Base-by-base conservation (phyloP, 805 yeast genomes). In the Saccharomyces mikatae region DNA sequence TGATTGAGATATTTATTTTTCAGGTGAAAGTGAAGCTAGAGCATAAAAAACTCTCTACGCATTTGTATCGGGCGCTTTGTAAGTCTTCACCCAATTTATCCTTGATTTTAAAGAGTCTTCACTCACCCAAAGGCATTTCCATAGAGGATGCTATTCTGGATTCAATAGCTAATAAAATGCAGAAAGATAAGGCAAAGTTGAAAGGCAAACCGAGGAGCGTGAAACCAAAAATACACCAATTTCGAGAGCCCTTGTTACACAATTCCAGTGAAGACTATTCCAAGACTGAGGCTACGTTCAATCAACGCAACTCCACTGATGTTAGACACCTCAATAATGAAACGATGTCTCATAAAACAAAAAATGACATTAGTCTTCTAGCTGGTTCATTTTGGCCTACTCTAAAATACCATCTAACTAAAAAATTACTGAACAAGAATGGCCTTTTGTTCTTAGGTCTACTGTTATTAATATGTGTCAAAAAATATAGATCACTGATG, bases 1-100 rank as follows among this genome's bases (percentile, higher is more conserved):
- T 53, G 24, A 28, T 46, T 17, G 52, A 53, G 46, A 26, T 29
- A 4, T 49, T 49, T 21, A 49, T 49, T 22, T 21, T 49, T 36
- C 21, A 30, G 17, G 30, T 49, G 17, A 10, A 41, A 17, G 27
- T 49, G 14, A 27, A 41, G 22, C 17, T 49, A 9, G 17, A 41
- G 9, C 22, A 27, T 8, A 49, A 49, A 6, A n/a, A 27, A 2
- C 9, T 3, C 14, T 32, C 44, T 13, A 6, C 28, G 8, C 22
- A 46, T 8, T n/a, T 53, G 21, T 53, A 50, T 14, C 17, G 26
- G 17, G 21, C 27, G 9, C 26, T 53, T n/a, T 46, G 48, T 27
- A 36, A 41, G 1, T 17, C 48, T 24, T 22, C 36, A 14, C 41
- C 51, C 4, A 47, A 44, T 6, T 27, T 51, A 21, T 28, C 49